These are phyloP conservation scores for Ogataea pignaliae DNA, from an alignment of 805 yeast species.

Conservation along the genomic window DNA sequence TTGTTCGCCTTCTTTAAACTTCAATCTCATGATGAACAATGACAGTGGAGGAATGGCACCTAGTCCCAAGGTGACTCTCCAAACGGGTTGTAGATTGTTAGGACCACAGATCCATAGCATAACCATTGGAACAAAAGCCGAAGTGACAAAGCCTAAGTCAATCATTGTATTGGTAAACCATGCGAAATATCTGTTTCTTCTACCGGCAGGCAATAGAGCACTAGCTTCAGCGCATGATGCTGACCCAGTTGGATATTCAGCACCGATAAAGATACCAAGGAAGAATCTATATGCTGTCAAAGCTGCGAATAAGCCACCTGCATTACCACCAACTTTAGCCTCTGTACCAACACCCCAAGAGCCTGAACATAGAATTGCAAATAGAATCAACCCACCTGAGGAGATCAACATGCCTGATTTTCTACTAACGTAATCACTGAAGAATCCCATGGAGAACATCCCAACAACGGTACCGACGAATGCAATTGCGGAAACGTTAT, in stretches of 20 bases:
- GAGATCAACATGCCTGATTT: slow-evolving; percentile 80
- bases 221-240: slow-evolving; percentile 93
- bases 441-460: slow-evolving; percentile 72
- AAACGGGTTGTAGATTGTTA: slow-evolving; percentile 70
- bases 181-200: slow-evolving; percentile 81
- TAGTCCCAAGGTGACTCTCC: slow-evolving; percentile 88
- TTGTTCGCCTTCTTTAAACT: slow-evolving; percentile 67
- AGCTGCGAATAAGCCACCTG: slow-evolving; percentile 78
- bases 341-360: slow-evolving; percentile 71
- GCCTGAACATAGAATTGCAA: slow-evolving; percentile 76
- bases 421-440: slow-evolving; percentile 78
- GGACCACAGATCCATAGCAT: slow-evolving; percentile 75
- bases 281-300: slow-evolving; percentile 81
- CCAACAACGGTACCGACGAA: slow-evolving; percentile 92
- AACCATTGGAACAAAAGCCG: slow-evolving; percentile 84
- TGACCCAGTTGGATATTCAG: slow-evolving; percentile 91
- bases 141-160: slow-evolving; percentile 78
- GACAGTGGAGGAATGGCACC: slow-evolving; percentile 87
- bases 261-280: slow-evolving; percentile 89
- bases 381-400: slow-evolving; percentile 66
- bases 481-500: slow-evolving; percentile 81
- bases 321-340: slow-evolving; percentile 38
- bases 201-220: slow-evolving; percentile 69
- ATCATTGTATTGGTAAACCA: slow-evolving; percentile 89
- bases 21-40: slow-evolving; percentile 71